Conservation (phyloP, 805 yeast genomes). For the Ogataea ganodermae region DNA sequence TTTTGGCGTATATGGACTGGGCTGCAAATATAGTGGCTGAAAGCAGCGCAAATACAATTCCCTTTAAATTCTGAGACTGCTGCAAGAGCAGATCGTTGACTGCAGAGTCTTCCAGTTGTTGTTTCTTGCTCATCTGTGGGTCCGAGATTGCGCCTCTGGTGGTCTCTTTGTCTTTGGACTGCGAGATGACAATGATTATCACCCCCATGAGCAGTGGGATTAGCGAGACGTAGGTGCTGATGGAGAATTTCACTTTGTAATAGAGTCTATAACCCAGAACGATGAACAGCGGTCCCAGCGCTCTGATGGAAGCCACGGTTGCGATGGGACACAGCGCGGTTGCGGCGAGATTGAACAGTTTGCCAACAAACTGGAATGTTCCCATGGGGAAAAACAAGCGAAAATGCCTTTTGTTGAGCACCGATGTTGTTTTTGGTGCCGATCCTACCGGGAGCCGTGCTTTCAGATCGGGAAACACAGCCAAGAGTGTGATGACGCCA, state of each 20-base stretch:
- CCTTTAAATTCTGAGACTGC: constrained; percentile 45
- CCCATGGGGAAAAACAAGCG: constrained; percentile 63
- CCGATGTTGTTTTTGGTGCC: constrained; percentile 42
- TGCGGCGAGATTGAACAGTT: constrained; percentile 61
- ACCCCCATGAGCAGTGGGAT: constrained; percentile 57
- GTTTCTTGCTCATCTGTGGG: constrained; percentile 16
- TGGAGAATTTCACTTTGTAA: constrained; percentile 52
- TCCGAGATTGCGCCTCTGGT: constrained; percentile 16
- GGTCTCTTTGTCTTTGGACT: constrained; percentile 23
- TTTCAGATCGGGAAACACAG: constrained; percentile 13
- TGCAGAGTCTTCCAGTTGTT: constrained; percentile 7
- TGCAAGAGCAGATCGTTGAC: constrained; percentile 8
- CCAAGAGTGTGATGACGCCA: constrained; percentile 14
- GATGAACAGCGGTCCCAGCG: constrained; percentile 63
- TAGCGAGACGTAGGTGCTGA: constrained; percentile 52
- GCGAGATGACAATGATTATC: constrained; percentile 45
- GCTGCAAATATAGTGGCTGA: constrained; percentile 78
- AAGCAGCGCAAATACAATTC: constrained; percentile 66
- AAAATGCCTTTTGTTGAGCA: constrained; percentile 41
- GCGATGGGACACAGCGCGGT: constrained; percentile 67
- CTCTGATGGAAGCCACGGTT: constrained; percentile 70
- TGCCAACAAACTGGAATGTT: constrained; percentile 64
- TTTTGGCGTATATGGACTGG: constrained; percentile 86
- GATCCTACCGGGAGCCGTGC: constrained; percentile 53
- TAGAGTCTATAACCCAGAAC: constrained; percentile 55